Evolutionary conservation across 2,329 filamentous ascomycete genomes (phyloP).

Genomic region (Alternaria novae-zelandiae): DNA sequence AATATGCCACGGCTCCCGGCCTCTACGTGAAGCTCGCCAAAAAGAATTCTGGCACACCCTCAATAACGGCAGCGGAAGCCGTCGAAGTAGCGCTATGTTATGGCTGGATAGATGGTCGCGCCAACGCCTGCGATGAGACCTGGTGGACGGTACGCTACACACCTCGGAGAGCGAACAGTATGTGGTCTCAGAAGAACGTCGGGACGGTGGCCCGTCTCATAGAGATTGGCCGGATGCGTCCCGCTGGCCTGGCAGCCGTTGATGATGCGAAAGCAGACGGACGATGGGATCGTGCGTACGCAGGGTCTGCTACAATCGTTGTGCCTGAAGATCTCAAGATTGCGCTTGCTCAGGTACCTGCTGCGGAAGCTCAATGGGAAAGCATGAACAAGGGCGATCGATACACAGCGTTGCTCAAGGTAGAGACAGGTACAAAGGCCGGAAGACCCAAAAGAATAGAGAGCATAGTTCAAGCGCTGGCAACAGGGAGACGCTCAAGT

Average conservation of each 20-base stretch:
- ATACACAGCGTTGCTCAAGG: slow-evolving; percentile 55
- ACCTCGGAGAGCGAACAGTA: slow-evolving; percentile 60
- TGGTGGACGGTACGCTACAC: slow-evolving; percentile 65
- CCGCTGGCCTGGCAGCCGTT: slow-evolving; percentile 57
- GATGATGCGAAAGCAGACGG: slow-evolving; percentile 64
- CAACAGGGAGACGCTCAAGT: slow-evolving; percentile 6
- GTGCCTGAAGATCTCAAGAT: slow-evolving; percentile 59
- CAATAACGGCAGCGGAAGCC: slow-evolving; percentile 57
- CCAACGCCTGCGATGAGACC: slow-evolving; percentile 52
- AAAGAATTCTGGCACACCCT: slow-evolving; percentile 52
- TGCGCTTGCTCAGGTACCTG: slow-evolving; percentile 49
- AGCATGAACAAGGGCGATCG: slow-evolving; percentile 54
- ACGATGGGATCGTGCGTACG: slow-evolving; percentile 65
- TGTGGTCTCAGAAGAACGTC: slow-evolving; percentile 68
- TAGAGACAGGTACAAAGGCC: slow-evolving; percentile 51
- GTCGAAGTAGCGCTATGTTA: slow-evolving; percentile 65
- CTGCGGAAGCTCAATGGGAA: slow-evolving; percentile 52
- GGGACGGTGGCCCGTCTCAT: slow-evolving; percentile 56
- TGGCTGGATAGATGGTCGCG: slow-evolving; percentile 69
- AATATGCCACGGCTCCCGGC: slow-evolving; percentile 45
- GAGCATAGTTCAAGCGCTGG: slow-evolving; percentile 46
- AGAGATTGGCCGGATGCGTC: slow-evolving; percentile 57
- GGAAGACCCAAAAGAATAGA: slow-evolving; percentile 49
- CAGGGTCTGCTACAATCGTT: slow-evolving; percentile 55
- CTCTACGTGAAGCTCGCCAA: slow-evolving; percentile 60